Evolutionary conservation across 176 grass and related monocot genomes (phyloP).

Genomic region (Musa beccarii): DNA sequence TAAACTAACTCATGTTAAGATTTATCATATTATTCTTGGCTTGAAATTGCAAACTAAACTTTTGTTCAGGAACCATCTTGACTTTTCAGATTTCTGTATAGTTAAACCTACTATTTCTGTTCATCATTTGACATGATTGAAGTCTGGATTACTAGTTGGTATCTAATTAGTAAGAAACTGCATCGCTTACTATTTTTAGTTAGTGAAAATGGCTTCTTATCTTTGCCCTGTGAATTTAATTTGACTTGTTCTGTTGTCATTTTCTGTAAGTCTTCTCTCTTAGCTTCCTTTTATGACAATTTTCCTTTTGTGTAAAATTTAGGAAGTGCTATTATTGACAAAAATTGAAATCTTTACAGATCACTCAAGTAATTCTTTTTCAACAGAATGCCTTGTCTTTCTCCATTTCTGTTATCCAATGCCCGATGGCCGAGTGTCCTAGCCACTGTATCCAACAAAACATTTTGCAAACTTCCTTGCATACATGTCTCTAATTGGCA

Average conservation of each 20-base stretch:
- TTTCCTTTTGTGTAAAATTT: background rate
- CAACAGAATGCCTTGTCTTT: constrained; percentile 5
- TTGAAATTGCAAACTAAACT: no score
- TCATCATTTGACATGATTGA: no score
- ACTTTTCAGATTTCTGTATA: no score
- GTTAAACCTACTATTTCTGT: no score
- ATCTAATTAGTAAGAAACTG: background rate
- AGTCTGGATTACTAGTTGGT: no score
- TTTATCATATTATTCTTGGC: no score
- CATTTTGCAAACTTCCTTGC: background rate
- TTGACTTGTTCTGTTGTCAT: background rate
- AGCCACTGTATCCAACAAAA: background rate
- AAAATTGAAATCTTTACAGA: background rate
- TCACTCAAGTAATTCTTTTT: background rate
- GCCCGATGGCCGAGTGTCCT: background rate
- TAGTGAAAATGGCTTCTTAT: background rate
- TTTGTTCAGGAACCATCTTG: no score
- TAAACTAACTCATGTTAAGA: no score
- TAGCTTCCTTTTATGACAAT: background rate
- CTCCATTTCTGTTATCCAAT: constrained; percentile 3
- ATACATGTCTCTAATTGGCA: background rate
- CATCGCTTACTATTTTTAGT: background rate
- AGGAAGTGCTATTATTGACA: background rate
- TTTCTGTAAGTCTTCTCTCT: background rate
- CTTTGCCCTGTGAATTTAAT: background rate